Evolutionary conservation across 1,139 yeast species (phyloP).

Genomic region (Saccharomyces hybrid): DNA sequence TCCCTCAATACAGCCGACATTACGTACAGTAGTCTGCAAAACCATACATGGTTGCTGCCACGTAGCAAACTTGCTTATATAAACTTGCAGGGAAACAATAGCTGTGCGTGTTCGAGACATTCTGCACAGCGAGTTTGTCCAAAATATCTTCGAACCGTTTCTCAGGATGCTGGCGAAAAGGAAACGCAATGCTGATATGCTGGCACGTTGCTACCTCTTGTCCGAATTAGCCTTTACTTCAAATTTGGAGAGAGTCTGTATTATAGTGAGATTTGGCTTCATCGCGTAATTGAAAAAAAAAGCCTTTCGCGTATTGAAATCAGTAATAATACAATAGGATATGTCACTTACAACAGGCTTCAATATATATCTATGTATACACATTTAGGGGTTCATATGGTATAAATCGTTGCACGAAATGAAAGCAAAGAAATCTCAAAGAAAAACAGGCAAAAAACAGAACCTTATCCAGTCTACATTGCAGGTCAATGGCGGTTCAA

Average conservation of each 20-base stretch:
- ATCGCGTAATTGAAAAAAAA: too few species aligned
- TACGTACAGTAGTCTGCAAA: background rate
- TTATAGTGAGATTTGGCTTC: too few species aligned
- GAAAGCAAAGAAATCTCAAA: background rate
- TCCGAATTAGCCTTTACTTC: background rate
- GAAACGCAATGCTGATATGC: background rate
- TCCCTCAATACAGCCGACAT: background rate
- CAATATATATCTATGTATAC: too few species aligned
- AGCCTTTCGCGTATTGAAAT: too few species aligned
- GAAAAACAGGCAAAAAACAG: constrained; percentile 3
- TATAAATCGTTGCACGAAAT: background rate
- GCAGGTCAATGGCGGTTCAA: constrained; percentile 9
- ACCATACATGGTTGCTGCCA: background rate
- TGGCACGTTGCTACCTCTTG: too few species aligned
- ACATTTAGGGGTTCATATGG: too few species aligned
- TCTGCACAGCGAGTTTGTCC: background rate
- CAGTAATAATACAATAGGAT: too few species aligned
- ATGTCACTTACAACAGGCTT: too few species aligned
- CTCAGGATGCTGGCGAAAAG: background rate
- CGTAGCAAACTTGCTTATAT: background rate
- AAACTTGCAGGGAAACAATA: background rate
- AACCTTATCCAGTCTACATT: constrained; percentile 20
- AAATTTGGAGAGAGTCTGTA: background rate
- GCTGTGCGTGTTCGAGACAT: background rate
- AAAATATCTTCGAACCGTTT: background rate